A percentile compares a stretch with the other conserved stretches of the same genome.
phyloP scores from a whole-genome alignment of 2,329 filamentous ascomycete species.

The Aspergillus udagawae region DNA sequence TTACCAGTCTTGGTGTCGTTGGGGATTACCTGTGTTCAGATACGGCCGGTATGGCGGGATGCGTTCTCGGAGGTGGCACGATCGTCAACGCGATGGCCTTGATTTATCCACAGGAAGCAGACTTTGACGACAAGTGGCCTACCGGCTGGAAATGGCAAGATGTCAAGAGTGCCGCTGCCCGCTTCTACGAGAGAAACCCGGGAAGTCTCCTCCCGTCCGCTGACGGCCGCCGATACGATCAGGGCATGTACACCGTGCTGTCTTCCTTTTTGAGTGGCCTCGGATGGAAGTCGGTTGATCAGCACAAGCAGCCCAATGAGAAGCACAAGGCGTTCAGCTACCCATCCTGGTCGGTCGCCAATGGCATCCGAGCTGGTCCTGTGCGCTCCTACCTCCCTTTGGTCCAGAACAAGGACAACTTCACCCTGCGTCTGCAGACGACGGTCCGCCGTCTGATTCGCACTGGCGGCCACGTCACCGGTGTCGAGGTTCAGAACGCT shows the following conservation, averaged over 20 bases:
- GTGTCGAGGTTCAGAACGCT: constrained; percentile 28
- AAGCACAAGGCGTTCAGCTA: constrained; percentile 64
- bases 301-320: constrained; percentile 54
- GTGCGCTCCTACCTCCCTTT: constrained; percentile 66
- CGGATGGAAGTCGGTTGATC: constrained; percentile 60
- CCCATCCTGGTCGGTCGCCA: constrained; percentile 62
- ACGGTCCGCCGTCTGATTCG: constrained; percentile 63
- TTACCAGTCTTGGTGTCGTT: constrained; percentile 9
- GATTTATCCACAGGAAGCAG: constrained; percentile 48
- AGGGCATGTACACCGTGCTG: constrained; percentile 61
- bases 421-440: constrained; percentile 63
- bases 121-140: constrained; percentile 71
- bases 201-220: constrained; percentile 62
- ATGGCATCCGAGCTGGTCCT: constrained; percentile 64
- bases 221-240: constrained; percentile 62
- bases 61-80: constrained; percentile 17
- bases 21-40: constrained; percentile 18
- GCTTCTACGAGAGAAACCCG: constrained; percentile 65
- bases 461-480: constrained; percentile 57
- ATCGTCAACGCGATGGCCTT: constrained; percentile 17
- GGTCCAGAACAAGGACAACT: constrained; percentile 57
- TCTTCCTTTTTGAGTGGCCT: constrained; percentile 53
- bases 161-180: constrained; percentile 55
- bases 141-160: constrained; percentile 64
- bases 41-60: constrained; percentile 16